These are phyloP conservation scores for Litchi chinensis DNA, from an alignment of 345 rosid genomes.

Conservation along the genomic window DNA sequence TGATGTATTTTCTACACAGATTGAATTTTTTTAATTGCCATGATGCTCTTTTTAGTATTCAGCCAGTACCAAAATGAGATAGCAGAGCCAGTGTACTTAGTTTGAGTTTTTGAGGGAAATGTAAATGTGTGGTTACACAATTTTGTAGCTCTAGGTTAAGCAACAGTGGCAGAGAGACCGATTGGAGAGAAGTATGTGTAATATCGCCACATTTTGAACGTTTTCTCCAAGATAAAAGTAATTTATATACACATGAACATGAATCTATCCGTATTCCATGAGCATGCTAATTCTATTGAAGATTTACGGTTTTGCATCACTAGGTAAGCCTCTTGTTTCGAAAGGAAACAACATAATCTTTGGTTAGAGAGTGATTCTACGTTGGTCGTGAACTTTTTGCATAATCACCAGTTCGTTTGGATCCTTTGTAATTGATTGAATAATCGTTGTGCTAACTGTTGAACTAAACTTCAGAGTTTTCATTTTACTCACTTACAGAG, in stretches of 20 bases:
- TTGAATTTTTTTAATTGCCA: not conserved
- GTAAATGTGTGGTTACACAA: conserved; percentile 7
- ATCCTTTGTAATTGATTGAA: too few species aligned
- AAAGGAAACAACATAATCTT: not conserved
- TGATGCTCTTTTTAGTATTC: not conserved
- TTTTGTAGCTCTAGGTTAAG: conserved; percentile 14
- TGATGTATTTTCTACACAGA: conserved; percentile 22
- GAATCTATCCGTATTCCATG: too few species aligned
- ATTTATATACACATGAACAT: not conserved
- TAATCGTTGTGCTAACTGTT: not conserved
- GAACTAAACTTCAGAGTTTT: too few species aligned
- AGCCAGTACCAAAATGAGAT: not conserved
- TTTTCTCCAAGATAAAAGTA: too few species aligned
- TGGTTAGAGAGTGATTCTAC: not conserved
- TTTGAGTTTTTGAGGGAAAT: not conserved
- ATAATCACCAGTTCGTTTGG: not conserved
- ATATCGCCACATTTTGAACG: not conserved
- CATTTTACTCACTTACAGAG: not conserved
- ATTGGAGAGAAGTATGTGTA: not conserved
- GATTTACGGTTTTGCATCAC: too few species aligned
- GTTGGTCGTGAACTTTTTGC: not conserved
- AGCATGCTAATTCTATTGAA: too few species aligned
- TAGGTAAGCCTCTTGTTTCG: not conserved
- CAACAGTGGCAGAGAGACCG: not conserved
- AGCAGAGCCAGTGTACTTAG: not conserved